Base-by-base conservation (phyloP, 2,329 filamentous ascomycete species). In the Epichloe gansuensis region DNA sequence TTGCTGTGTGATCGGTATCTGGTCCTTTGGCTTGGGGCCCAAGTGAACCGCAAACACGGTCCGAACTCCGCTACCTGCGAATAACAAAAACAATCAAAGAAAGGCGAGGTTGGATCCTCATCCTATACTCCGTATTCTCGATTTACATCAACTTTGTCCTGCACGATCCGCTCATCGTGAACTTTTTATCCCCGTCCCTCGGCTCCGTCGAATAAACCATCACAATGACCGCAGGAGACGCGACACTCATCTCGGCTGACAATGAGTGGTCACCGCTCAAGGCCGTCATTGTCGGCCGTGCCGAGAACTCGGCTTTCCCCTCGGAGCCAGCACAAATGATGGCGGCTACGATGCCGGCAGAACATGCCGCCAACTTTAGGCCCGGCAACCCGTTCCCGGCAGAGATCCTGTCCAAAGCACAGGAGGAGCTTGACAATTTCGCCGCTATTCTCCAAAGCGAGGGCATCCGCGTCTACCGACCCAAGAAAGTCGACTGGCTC, bases 201-300 rank as follows among this genome's bases (percentile, higher is more conserved):
- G n/a, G 5, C 8, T 23, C 7, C 8, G 17, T 42, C 39, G 17
- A 4, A 1, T 8, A 8, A 8, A 42, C n/a, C 39, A 42, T 21
- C 8, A 23, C 17, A 15, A n/a, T 42, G 39, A 23, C 5, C 17
- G 39, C 39, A n/a, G 17, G 37, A 39, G 37, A 39, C 12, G n/a
- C 37, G n/a, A 13, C 37, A 39, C 37, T 39, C 8, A 45, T 48
- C 46, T 48, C 46, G 35, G 56, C 55, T 28, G 59, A 62, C 3
- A 52, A 62, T 55, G 62, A 63, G 48, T 62, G 60, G 60, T 59
- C 56, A 8, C 62, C 60, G 15, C 55, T 64, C 23, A 47, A 44
- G 44, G n/a, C 58, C 31, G 61, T 64, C 51, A 58, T 63, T 34
- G 59, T 63, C 44, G 62, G 62, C 9, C 60, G 62, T 9, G 62